Percentiles rank a stretch among this genome's conserved stretches.
Evolutionary conservation across 768 basidiomycete genomes (phyloP).

Genomic region (Zangia roseola): DNA sequence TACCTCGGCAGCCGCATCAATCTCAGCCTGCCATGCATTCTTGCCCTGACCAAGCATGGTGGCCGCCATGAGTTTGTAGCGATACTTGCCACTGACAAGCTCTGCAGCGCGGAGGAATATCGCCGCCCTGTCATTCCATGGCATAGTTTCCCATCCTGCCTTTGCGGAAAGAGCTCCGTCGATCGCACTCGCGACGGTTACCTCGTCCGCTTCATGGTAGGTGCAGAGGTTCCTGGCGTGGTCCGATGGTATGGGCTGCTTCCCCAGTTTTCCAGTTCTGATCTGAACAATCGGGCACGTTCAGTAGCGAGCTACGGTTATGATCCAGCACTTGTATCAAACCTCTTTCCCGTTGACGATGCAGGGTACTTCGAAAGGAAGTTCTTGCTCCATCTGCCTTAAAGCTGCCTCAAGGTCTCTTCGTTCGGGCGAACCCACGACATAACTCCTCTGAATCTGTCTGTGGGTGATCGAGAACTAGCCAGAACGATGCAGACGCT

Average conservation of each 20-base stretch:
- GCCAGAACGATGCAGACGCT: slow-evolving; percentile 15
- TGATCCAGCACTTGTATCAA: slow-evolving; percentile 23
- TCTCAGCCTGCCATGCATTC: slow-evolving; percentile 99
- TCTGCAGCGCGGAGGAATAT: slow-evolving; percentile 99
- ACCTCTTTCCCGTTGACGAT: slow-evolving; percentile 89
- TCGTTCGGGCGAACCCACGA: slow-evolving; percentile 77
- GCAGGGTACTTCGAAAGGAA: slow-evolving; percentile 92
- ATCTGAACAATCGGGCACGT: slow-evolving; percentile 44
- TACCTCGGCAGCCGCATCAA: slow-evolving; percentile 98
- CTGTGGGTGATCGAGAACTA: neutral
- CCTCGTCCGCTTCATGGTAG: slow-evolving; percentile 86
- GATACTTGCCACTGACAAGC: slow-evolving; percentile 91
- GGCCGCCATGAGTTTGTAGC: slow-evolving; percentile 92
- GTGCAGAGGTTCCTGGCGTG: slow-evolving; percentile 78
- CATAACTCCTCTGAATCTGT: slow-evolving; percentile 63
- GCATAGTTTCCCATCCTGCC: slow-evolving; percentile 86
- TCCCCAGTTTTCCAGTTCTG: slow-evolving; percentile 74
- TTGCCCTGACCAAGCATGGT: slow-evolving; percentile 99
- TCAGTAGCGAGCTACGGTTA: slow-evolving; percentile 1
- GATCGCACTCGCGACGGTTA: slow-evolving; percentile 75
- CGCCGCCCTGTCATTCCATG: slow-evolving; percentile 96
- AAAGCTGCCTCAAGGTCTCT: slow-evolving; percentile 69
- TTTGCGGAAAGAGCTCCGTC: slow-evolving; percentile 86
- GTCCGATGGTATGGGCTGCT: slow-evolving; percentile 84
- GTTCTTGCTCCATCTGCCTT: slow-evolving; percentile 72